Conservation (phyloP, 2,329 filamentous ascomycete species). For the Ophiostoma quercus region DNA sequence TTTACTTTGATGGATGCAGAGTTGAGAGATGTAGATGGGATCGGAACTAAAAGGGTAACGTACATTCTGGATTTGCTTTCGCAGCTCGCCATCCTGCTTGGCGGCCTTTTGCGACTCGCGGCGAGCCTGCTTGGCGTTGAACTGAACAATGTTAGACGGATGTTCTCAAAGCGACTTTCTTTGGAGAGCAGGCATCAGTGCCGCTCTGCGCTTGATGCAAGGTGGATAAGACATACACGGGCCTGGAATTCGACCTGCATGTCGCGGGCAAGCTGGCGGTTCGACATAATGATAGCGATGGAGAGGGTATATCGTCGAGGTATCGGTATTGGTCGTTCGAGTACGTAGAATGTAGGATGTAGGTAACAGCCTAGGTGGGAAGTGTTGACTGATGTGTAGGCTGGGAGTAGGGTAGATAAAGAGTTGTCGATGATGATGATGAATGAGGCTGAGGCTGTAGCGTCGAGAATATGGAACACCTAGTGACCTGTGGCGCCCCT, state of each 20-base stretch:
- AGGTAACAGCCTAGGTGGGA: neutral
- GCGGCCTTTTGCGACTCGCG: slow-evolving; percentile 56
- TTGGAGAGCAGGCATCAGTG: neutral
- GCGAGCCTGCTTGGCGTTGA: slow-evolving; percentile 58
- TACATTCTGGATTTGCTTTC: slow-evolving; percentile 58
- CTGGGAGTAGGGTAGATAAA: neutral
- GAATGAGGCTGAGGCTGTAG: slow-evolving; percentile 7
- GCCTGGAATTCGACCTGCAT: slow-evolving; percentile 61
- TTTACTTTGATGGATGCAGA: no score
- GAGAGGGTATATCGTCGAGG: neutral
- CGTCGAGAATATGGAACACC: neutral
- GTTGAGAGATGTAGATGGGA: no score
- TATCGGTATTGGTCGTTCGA: neutral
- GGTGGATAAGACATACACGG: slow-evolving; percentile 38
- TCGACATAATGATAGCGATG: slow-evolving; percentile 45
- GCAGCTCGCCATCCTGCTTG: slow-evolving; percentile 56
- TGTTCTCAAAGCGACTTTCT: neutral
- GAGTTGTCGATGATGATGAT: neutral
- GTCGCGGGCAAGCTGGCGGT: slow-evolving; percentile 54
- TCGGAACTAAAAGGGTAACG: slow-evolving; percentile 15
- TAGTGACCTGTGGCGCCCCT: slow-evolving; percentile 6
- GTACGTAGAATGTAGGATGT: neutral
- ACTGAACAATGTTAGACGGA: slow-evolving; percentile 34
- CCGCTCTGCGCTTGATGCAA: neutral
- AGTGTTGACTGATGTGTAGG: neutral